Conservation (phyloP, 2,329 filamentous ascomycete genomes). For the Lizonia empirigonia region DNA sequence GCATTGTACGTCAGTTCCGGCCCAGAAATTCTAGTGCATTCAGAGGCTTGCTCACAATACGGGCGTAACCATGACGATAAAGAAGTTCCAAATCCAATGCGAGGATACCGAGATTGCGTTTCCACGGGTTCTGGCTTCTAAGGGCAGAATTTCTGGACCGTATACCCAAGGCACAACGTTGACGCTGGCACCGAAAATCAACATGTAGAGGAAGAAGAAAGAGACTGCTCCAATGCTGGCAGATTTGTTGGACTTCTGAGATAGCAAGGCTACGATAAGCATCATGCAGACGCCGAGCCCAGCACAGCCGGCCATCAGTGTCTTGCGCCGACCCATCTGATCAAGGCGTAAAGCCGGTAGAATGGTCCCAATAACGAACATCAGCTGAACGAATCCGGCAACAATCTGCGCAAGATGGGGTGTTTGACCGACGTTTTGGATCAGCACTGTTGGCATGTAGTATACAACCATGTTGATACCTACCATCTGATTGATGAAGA, state of each 20-base stretch:
- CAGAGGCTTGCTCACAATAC: background rate
- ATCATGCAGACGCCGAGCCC: constrained; percentile 32
- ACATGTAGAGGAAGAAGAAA: constrained; percentile 71
- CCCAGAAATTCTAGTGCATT: background rate
- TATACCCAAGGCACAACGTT: constrained; percentile 63
- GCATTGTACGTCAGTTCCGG: background rate
- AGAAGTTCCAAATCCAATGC: constrained; percentile 11
- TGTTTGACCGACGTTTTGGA: constrained; percentile 20
- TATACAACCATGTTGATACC: constrained; percentile 25
- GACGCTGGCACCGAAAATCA: constrained; percentile 69
- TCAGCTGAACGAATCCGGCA: constrained; percentile 60
- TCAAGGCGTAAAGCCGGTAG: constrained; percentile 72
- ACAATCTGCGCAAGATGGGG: constrained; percentile 51
- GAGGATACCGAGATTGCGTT: background rate
- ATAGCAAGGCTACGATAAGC: background rate
- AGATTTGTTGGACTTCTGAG: background rate
- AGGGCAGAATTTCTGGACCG: constrained; percentile 65
- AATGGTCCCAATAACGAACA: constrained; percentile 5
- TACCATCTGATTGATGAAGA: constrained; percentile 22
- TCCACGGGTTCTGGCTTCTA: constrained; percentile 2
- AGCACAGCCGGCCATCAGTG: constrained; percentile 58
- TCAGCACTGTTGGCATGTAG: constrained; percentile 3
- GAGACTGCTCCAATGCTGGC: constrained; percentile 58
- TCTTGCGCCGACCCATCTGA: constrained; percentile 68
- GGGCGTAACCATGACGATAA: background rate